Conservation (phyloP, 169 alveolate genomes). For the Neospora caninum region DNA sequence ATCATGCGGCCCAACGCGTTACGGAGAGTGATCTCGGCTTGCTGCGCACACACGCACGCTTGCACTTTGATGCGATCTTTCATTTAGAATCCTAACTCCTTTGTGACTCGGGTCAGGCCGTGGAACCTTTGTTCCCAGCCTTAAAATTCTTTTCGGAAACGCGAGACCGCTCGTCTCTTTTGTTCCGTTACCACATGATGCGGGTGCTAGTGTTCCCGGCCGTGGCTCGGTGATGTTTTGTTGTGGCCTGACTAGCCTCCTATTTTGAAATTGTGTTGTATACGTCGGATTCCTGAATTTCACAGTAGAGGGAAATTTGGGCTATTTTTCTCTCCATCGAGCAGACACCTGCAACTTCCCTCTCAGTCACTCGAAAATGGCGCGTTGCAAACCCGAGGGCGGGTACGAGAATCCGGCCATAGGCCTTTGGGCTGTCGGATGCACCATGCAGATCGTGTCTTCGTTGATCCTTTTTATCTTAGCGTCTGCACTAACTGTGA, state of each 20-base stretch:
- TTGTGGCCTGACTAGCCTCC: neutral
- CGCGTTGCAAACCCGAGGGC: neutral
- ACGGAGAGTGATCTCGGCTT: neutral
- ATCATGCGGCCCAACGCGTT: neutral
- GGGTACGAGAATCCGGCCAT: conserved; percentile 25
- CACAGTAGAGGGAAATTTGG: too few species aligned
- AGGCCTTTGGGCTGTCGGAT: conserved; percentile 14
- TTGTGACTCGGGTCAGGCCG: neutral
- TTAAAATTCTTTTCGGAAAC: neutral
- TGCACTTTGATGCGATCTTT: neutral
- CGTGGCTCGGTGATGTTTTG: neutral
- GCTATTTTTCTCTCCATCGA: neutral
- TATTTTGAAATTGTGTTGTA: too few species aligned
- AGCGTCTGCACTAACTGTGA: neutral
- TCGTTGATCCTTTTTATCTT: neutral
- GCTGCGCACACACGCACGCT: too few species aligned
- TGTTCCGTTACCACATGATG: neutral
- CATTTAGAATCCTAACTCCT: neutral
- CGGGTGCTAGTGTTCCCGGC: neutral
- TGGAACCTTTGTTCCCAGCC: neutral
- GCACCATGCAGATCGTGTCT: conserved; percentile 1
- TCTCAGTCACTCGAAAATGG: neutral
- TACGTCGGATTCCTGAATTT: too few species aligned
- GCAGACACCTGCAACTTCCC: neutral
- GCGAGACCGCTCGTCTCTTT: neutral